A percentile compares a stretch with the other conserved stretches of the same genome.
These are phyloP conservation scores for Ilyonectria destructans DNA, from an alignment of 2,329 filamentous ascomycete species.

Conservation along the genomic window DNA sequence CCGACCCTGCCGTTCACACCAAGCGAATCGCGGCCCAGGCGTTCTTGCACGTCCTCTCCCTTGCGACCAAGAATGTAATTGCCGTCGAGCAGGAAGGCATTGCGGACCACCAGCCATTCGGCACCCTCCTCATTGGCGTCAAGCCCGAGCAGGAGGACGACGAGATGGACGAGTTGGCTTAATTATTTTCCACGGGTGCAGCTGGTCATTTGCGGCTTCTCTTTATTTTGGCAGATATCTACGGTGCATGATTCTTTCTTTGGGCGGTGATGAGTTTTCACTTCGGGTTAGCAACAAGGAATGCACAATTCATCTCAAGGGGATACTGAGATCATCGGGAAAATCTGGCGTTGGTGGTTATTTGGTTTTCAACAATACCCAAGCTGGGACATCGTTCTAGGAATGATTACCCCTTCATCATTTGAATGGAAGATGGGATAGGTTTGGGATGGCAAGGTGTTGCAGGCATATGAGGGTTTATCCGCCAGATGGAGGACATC, in stretches of 20 bases:
- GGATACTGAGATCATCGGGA: conserved; percentile 11
- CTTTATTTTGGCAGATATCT: conserved; percentile 17
- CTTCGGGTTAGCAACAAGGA: not conserved
- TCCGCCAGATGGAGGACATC: not conserved
- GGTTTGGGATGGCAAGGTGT: conserved; percentile 14
- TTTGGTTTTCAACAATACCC: conserved; percentile 22
- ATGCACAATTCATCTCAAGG: conserved; percentile 5
- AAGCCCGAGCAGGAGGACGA: conserved; percentile 36
- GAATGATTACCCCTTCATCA: not conserved
- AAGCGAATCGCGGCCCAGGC: conserved; percentile 80
- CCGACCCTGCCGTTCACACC: conserved; percentile 70
- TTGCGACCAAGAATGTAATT: conserved; percentile 78
- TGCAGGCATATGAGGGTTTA: not conserved
- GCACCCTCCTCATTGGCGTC: conserved; percentile 64
- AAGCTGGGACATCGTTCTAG: conserved; percentile 11
- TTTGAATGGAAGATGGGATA: not conserved
- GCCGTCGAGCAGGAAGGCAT: conserved; percentile 73
- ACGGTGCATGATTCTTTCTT: conserved; percentile 15
- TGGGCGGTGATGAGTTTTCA: not conserved
- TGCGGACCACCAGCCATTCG: conserved; percentile 59
- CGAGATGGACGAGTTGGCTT: conserved; percentile 44
- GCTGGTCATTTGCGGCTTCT: conserved; percentile 14
- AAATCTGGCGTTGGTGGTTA: conserved; percentile 29
- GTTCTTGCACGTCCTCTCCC: conserved; percentile 80
- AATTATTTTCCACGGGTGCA: conserved; percentile 12